Evolutionary conservation across 208 protist species (phyloP), one percentile per base, ranked within the genome.

Genomic region (Acanthamoeba healyi): DNA sequence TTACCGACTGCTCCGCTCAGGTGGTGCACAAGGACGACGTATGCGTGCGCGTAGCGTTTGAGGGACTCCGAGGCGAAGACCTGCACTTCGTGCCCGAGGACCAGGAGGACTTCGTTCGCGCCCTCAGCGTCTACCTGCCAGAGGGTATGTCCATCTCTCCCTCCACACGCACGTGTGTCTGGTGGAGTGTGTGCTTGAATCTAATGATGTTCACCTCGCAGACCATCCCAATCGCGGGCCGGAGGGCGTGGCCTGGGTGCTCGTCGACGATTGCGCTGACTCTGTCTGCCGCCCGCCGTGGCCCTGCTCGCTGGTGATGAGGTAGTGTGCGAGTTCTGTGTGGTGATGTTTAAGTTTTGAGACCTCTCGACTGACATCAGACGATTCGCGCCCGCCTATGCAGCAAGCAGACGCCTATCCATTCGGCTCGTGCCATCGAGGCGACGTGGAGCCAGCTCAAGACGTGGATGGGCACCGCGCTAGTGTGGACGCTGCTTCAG

Each of bases 91-190:
- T 17, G 29, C 70, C 70, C 42, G 70, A 79, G 17, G 70, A 79
- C 10, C 70, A 79, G 9, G 70, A 79, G 26, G 70, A 79, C 32
- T 24, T 79, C 24, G 38, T 79, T 17, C 70, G 70, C 7, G 70
- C 70, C 26, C 70, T 79, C 34, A 79, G 70, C 70, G 38, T 42
- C 38, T 79, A 79, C 26, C 70, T 79, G n/a, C 70, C 70, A 7
- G 7, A 15, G 7, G 38, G 70, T 79, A 79, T 24, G n/a, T 17
- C 36, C 4, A 46, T 7, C 15, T 10, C 24, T 79, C 36, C 10
- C 24, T 17, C 24, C 17, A 38, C 22, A 67, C 15, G 9, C 9
- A 24, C 58, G 58, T 9, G 6, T 54, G 49, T n/a, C n/a, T n/a
- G n/a, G n/a, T n/a, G 51, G 10, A 58, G 51, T 19, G 51, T 24